Evolutionary conservation across 495 filamentous ascomycete species (phyloP), one percentile per base, ranked within the genome.

Genomic region (Apodospora peruviana): DNA sequence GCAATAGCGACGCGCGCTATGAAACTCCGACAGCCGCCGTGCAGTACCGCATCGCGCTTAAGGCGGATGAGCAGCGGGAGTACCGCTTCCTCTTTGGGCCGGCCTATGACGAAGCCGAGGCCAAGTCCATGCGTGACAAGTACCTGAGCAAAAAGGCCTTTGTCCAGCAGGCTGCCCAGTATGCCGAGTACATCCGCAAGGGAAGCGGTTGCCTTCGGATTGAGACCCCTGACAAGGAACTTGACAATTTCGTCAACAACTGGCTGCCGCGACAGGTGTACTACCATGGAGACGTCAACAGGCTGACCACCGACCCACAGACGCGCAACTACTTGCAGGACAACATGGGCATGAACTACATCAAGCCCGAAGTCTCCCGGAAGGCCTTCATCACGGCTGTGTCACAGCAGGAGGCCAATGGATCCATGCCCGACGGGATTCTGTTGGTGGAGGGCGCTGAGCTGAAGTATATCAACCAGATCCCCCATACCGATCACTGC

Each of bases 301-400:
- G 77, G n/a, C 53, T 80, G 43, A 79, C 75, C 25, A 79, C 77
- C 0, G 77, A 80, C 51, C 77, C 77, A 32, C 77, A 80, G 56
- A 80, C 77, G 16, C 72, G 77, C 19, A 80, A 80, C 57, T 80
- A 78, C 57, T 55, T 80, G 19, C 77, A 80, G 49, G 77, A 80
- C 65, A 78, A 77, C 59, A 79, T 80, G 77, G 77, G 77, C 48
- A 80, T 80, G 77, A 73, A 71, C 51, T 80, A 72, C 61, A 78
- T 80, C 59, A 70, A 73, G 50, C 74, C 77, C 1, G 56, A 68
- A 1, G 72, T 77, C 11, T 52, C 75, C 38, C 70, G 75, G 16
- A 60, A 60, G 17, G 68, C 75, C 20, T 70, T 80, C 44, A 17
- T 79, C 38, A 73, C 57, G 0, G 74, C 75, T 10, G 57, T 80